Evolutionary conservation across 2,329 filamentous ascomycete genomes (phyloP).

Genomic region (Verruconis gallopava): DNA sequence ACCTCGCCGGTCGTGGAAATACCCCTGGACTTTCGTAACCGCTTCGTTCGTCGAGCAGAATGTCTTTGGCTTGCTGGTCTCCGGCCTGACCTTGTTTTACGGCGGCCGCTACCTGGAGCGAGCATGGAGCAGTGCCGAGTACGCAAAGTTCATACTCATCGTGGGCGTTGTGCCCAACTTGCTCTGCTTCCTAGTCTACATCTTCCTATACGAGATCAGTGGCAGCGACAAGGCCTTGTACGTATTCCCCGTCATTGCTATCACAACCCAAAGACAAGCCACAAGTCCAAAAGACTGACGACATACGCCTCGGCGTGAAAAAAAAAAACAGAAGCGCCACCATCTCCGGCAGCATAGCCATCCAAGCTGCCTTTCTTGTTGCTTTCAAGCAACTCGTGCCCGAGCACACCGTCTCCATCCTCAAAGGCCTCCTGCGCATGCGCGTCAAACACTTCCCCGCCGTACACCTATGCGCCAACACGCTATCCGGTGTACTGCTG

Average conservation of each 20-base stretch:
- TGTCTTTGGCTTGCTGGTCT: conserved; percentile 70
- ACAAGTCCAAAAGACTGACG: conserved; percentile 8
- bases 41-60: conserved; percentile 88
- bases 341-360: conserved; percentile 75
- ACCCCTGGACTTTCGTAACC: conserved; percentile 85
- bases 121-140: conserved; percentile 85
- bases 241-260: conserved; percentile 21
- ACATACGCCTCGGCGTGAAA: conserved; percentile 16
- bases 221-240: conserved; percentile 57
- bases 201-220: conserved; percentile 59
- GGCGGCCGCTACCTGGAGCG: conserved; percentile 90
- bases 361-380: conserved; percentile 89
- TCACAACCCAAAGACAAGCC: no score
- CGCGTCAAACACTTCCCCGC: conserved; percentile 72
- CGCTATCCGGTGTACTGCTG: conserved; percentile 49
- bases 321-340: conserved; percentile 58
- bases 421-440: conserved; percentile 76
- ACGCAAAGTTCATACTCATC: conserved; percentile 77
- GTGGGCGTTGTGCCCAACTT: conserved; percentile 70
- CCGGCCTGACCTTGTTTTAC: conserved; percentile 70
- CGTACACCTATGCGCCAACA: conserved; percentile 60
- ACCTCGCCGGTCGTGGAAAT: conserved; percentile 68
- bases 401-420: conserved; percentile 90
- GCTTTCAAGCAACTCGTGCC: conserved; percentile 96
- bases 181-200: conserved; percentile 58